phyloP scores from a whole-genome alignment of 73 alveolate species.

The Diophrys sp. region DNA sequence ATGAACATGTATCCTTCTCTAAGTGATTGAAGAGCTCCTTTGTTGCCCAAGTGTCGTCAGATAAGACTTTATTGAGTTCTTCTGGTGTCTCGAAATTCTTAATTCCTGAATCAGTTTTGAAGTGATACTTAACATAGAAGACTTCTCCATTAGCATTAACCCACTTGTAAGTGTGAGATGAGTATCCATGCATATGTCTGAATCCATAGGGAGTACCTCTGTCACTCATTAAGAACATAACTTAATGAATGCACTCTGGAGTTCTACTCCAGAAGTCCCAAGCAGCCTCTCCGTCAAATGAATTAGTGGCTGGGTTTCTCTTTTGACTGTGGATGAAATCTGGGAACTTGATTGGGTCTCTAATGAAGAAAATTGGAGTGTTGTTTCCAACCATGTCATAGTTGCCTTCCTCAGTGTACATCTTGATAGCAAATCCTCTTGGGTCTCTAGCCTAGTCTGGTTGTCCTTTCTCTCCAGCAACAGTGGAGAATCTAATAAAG shows the following conservation, averaged over 20 bases:
- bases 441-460: slow-evolving; percentile 93
- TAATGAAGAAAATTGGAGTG: slow-evolving; percentile 92
- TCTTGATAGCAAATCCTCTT: slow-evolving; percentile 89
- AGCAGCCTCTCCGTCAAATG: slow-evolving; percentile 64
- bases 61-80: slow-evolving; percentile 57
- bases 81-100: slow-evolving; percentile 71
- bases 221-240: slow-evolving; percentile 76
- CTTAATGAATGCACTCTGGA: slow-evolving; percentile 86
- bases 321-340: slow-evolving; percentile 27
- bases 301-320: slow-evolving; percentile 70
- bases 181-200: slow-evolving; percentile 87
- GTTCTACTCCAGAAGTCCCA: slow-evolving; percentile 87
- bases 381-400: slow-evolving; percentile 94
- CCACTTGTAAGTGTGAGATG: slow-evolving; percentile 90
- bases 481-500: slow-evolving; percentile 85
- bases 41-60: slow-evolving; percentile 80
- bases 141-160: slow-evolving; percentile 79
- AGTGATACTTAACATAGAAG: slow-evolving; percentile 82
- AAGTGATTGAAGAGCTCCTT: slow-evolving; percentile 74
- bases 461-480: slow-evolving; percentile 90
- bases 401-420: slow-evolving; percentile 95
- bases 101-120: slow-evolving; percentile 86
- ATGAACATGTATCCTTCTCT: slow-evolving; percentile 65
- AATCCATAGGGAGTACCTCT: slow-evolving; percentile 95
- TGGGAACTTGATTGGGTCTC: slow-evolving; percentile 72